A percentile compares a stretch with the other conserved stretches of the same genome.
phyloP scores from a whole-genome alignment of 345 rosid species.

The Trapa bicornis region DNA sequence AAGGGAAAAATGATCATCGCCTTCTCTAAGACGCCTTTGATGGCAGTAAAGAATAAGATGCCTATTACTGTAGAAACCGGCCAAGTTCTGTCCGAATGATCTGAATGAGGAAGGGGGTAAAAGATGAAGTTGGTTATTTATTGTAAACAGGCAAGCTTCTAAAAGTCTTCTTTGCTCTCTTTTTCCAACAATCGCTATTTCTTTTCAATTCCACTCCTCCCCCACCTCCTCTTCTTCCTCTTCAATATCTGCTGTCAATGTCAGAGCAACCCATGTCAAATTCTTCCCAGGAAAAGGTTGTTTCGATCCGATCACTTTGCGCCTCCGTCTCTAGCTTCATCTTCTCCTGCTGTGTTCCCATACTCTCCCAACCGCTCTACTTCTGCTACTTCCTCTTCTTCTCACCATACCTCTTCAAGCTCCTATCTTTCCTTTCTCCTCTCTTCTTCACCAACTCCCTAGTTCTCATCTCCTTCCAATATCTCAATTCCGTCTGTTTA shows the following conservation, averaged over 20 bases:
- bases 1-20: too few species aligned
- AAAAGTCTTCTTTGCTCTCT: neutral
- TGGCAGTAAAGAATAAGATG: too few species aligned
- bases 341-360: constrained; percentile 12
- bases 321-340: constrained; percentile 7
- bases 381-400: constrained; percentile 47
- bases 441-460: constrained; percentile 49
- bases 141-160: neutral
- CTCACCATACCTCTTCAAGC: constrained; percentile 55
- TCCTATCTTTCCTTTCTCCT: constrained; percentile 60
- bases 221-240: neutral
- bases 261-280: neutral
- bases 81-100: neutral
- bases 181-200: neutral
- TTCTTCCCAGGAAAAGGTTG: neutral
- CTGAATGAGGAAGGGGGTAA: neutral
- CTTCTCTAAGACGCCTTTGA: too few species aligned
- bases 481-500: constrained; percentile 16
- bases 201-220: neutral
- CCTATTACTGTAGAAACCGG: too few species aligned
- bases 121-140: neutral
- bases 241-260: neutral
- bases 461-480: constrained; percentile 36
- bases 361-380: constrained; percentile 50
- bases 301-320: neutral